Evolutionary conservation across 2,329 filamentous ascomycete species (phyloP).

Genomic region (Chaetothyriales sp.): DNA sequence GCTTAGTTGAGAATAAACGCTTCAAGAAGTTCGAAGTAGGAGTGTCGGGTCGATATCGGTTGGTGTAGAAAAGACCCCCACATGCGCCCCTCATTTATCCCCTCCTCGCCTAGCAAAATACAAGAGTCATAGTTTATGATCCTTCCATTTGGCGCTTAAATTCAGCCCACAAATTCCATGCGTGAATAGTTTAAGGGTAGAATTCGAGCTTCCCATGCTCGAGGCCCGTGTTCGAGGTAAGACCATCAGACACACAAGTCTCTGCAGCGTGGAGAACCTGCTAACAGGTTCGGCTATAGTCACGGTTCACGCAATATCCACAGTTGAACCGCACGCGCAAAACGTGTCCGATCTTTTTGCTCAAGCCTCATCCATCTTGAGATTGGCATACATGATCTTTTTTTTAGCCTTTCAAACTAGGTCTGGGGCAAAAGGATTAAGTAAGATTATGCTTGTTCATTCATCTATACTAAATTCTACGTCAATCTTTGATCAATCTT

Average conservation of each 20-base stretch:
- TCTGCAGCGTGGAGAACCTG: neutral
- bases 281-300: conserved; percentile 1
- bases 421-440: neutral
- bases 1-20: no score
- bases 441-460: neutral
- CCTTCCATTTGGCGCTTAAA: neutral
- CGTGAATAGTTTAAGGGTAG: conserved; percentile 19
- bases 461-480: neutral
- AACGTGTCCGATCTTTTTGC: neutral
- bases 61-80: no score
- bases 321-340: neutral
- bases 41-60: no score
- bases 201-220: conserved; percentile 19
- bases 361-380: no score
- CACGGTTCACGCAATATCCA: neutral
- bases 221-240: conserved; percentile 18
- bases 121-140: neutral
- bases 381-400: no score
- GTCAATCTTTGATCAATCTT: conserved; percentile 40
- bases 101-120: neutral
- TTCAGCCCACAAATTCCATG: conserved; percentile 1
- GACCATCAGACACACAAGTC: neutral
- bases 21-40: no score
- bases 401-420: no score
- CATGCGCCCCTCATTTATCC: neutral